phyloP scores from a whole-genome alignment of 768 basidiomycete species.

The Kockovaella imperatae region DNA sequence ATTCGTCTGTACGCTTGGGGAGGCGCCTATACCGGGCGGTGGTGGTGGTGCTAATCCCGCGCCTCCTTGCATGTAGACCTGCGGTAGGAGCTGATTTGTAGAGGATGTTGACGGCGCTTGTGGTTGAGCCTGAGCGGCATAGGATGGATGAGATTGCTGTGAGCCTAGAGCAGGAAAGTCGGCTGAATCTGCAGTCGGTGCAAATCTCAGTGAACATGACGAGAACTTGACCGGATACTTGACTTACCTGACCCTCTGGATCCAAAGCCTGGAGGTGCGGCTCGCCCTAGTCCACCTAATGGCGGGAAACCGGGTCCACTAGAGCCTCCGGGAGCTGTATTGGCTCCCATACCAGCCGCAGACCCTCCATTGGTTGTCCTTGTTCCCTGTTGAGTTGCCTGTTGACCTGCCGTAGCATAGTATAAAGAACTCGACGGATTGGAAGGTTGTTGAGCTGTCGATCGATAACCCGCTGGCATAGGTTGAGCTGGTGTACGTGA shows the following conservation, averaged over 20 bases:
- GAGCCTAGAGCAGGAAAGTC: constrained; percentile 42
- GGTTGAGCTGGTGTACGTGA: constrained; percentile 29
- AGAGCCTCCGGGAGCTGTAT: constrained; percentile 13
- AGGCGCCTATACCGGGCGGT: constrained; percentile 27
- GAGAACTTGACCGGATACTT: not conserved
- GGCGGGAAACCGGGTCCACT: constrained; percentile 16
- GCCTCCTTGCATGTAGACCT: constrained; percentile 23
- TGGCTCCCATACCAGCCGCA: constrained; percentile 1
- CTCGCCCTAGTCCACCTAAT: constrained; percentile 18
- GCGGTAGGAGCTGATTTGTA: constrained; percentile 20
- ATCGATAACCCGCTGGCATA: constrained; percentile 36
- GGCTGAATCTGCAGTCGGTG: constrained; percentile 24
- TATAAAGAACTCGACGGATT: constrained; percentile 14
- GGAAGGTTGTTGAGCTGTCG: not conserved
- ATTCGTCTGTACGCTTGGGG: constrained; percentile 13
- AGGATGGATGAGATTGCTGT: constrained; percentile 20
- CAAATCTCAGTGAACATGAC: not conserved
- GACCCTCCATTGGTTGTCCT: not conserved
- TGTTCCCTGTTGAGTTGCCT: constrained; percentile 5
- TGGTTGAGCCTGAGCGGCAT: constrained; percentile 34
- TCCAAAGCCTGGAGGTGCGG: constrained; percentile 35
- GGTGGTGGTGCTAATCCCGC: constrained; percentile 27
- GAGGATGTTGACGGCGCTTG: constrained; percentile 10
- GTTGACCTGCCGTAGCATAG: constrained; percentile 38
- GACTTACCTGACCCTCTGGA: constrained; percentile 22